A percentile compares a stretch with the other conserved stretches of the same genome.
These are phyloP conservation scores for Prunus dulcis DNA, from an alignment of 306 rosid genomes.

Conservation along the genomic window DNA sequence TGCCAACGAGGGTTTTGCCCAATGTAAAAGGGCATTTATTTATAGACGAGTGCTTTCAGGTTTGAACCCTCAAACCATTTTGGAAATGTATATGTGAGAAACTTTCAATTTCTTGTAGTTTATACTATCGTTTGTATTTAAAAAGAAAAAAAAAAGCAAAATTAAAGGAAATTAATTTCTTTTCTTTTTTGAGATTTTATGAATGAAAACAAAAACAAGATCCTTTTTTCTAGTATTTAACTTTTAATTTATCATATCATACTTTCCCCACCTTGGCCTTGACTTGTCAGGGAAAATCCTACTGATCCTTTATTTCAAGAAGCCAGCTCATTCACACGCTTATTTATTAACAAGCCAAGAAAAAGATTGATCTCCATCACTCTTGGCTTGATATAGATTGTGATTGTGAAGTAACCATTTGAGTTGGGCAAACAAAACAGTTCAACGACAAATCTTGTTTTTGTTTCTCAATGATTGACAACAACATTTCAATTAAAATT, in stretches of 20 bases:
- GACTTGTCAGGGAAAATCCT: conserved; percentile 1
- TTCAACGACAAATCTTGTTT: not conserved
- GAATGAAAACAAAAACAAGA: not conserved
- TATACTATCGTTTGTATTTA: no score
- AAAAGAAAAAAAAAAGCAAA: not conserved
- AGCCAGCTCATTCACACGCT: not conserved
- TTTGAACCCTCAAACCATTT: accelerated
- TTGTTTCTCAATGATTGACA: not conserved
- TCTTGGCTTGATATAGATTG: not conserved
- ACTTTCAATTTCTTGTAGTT: accelerated
- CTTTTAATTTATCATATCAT: not conserved
- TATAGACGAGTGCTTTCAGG: accelerated
- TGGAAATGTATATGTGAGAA: no score
- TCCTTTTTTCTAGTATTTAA: not conserved
- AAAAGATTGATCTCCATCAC: not conserved
- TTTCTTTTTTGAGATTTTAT: not conserved
- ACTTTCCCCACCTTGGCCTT: not conserved
- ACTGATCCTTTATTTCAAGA: not conserved
- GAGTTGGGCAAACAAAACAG: not conserved
- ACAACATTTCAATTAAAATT: not conserved
- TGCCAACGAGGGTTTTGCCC: no score
- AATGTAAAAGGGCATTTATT: no score
- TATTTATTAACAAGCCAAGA: not conserved
- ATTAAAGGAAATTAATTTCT: not conserved
- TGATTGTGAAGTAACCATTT: not conserved